Percentiles rank a stretch among this genome's conserved stretches.
Evolutionary conservation across 805 yeast species (phyloP).

Genomic region (Barnettozyma sp.): DNA sequence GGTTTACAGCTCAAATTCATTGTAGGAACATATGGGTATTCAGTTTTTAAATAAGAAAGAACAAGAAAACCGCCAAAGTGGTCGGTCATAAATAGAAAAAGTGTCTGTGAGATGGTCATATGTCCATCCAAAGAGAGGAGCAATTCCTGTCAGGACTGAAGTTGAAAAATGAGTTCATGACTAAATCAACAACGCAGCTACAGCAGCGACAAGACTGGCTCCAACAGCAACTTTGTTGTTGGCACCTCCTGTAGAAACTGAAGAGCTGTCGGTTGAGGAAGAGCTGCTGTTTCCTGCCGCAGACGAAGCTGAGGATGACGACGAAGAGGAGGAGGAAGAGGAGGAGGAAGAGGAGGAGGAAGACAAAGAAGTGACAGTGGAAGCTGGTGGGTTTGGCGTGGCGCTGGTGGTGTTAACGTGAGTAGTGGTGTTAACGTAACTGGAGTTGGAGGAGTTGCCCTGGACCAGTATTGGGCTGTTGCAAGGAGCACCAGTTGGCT

Average conservation of each 20-base stretch:
- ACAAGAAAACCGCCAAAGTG: no score
- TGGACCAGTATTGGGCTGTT: not conserved
- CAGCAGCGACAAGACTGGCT: slow-evolving; percentile 4
- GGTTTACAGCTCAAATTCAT: no score
- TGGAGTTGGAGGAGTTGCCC: slow-evolving; percentile 10
- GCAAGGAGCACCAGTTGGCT: slow-evolving; percentile 24
- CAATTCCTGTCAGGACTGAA: not conserved
- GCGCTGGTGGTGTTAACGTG: not conserved
- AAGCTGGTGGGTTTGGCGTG: not conserved
- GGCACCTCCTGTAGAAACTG: slow-evolving; percentile 9
- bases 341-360: slow-evolving; percentile 5
- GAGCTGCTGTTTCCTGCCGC: slow-evolving; percentile 3
- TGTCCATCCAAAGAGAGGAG: not conserved
- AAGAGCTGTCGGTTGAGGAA: slow-evolving; percentile 7
- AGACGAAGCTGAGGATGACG: slow-evolving; percentile 6
- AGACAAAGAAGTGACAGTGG: not conserved
- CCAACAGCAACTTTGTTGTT: slow-evolving; percentile 3
- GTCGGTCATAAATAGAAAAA: no score
- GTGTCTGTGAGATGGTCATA: not conserved
- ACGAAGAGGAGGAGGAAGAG: slow-evolving; percentile 3
- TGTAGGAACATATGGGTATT: no score
- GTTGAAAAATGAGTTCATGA: not conserved
- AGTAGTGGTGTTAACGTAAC: not conserved
- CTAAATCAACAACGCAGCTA: slow-evolving; percentile 2
- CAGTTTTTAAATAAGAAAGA: no score